Evolutionary conservation across 164 flowering plant genomes (phyloP).

Genomic region (Kingdonia uniflora): DNA sequence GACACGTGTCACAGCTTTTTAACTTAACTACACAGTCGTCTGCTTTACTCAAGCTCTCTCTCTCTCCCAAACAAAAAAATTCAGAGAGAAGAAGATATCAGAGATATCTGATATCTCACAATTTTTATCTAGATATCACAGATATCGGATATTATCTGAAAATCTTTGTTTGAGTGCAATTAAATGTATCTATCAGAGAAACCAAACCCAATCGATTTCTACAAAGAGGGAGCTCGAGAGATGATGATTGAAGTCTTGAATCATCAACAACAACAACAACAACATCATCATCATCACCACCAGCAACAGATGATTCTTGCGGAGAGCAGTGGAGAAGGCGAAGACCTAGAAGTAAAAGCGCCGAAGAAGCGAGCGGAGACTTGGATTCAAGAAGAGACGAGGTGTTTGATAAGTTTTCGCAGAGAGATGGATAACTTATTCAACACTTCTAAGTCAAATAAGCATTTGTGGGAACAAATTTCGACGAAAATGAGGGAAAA

Average conservation of each 20-base stretch:
- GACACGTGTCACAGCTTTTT: too few species aligned
- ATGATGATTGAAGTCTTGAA: slow-evolving; percentile 60
- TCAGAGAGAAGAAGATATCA: too few species aligned
- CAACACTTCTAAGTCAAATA: slow-evolving; percentile 83
- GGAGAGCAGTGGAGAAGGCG: slow-evolving; percentile 57
- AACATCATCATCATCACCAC: slow-evolving; percentile 22
- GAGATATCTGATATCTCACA: too few species aligned
- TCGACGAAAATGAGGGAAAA: slow-evolving; percentile 77
- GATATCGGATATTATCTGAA: too few species aligned
- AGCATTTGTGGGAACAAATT: slow-evolving; percentile 91
- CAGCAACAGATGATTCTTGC: slow-evolving; percentile 39
- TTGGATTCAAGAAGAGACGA: slow-evolving; percentile 86
- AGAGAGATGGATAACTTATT: slow-evolving; percentile 65
- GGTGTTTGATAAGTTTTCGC: slow-evolving; percentile 47
- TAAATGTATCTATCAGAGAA: slow-evolving; percentile 63
- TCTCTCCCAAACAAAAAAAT: too few species aligned
- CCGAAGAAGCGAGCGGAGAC: slow-evolving; percentile 93
- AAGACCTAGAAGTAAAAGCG: slow-evolving; percentile 50
- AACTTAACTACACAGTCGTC: too few species aligned
- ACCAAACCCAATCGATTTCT: slow-evolving; percentile 45
- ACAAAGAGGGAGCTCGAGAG: slow-evolving; percentile 24
- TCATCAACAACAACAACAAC: slow-evolving; percentile 18
- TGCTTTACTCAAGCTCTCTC: too few species aligned
- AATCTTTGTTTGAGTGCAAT: too few species aligned
- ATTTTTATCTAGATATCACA: too few species aligned